phyloP scores from a whole-genome alignment of 306 rosid species.

The Inga laurina region DNA sequence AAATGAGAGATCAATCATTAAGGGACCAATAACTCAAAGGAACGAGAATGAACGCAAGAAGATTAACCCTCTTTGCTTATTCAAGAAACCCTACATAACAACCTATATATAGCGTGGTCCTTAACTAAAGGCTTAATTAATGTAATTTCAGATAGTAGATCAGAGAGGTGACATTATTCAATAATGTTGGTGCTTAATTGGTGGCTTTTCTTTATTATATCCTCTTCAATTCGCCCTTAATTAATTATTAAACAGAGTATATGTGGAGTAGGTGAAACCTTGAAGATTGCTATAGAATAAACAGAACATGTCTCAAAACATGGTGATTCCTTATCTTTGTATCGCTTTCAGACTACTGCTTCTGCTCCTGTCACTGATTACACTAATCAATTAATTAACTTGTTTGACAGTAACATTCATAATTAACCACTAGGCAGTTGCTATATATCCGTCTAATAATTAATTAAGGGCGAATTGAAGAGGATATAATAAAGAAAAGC shows the following conservation, averaged over 20 bases:
- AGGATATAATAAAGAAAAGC: not conserved
- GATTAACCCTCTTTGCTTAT: slow-evolving; percentile 12
- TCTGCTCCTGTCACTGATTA: slow-evolving; percentile 23
- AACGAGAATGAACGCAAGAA: not conserved
- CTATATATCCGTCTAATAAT: not conserved
- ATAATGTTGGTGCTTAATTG: slow-evolving; percentile 4
- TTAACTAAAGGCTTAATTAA: not conserved
- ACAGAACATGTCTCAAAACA: not conserved
- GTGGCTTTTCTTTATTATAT: not conserved
- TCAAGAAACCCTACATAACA: slow-evolving; percentile 6
- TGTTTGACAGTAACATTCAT: slow-evolving; percentile 19
- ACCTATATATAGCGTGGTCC: slow-evolving; percentile 30
- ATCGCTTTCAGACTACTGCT: slow-evolving; percentile 42
- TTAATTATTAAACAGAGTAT: not conserved
- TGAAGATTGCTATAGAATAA: slow-evolving; percentile 38
- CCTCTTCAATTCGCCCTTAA: not conserved
- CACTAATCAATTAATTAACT: not conserved
- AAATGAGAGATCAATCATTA: slow-evolving; percentile 9
- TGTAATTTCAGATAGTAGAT: slow-evolving; percentile 6
- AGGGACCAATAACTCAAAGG: slow-evolving; percentile 13
- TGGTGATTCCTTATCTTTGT: slow-evolving; percentile 18
- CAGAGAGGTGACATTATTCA: slow-evolving; percentile 19
- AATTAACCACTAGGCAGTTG: slow-evolving; percentile 18
- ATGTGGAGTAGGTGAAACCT: slow-evolving; percentile 34
- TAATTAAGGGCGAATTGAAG: not conserved